phyloP scores from a whole-genome alignment of 2,329 filamentous ascomycete genomes.

The Sarocladium oryzae region DNA sequence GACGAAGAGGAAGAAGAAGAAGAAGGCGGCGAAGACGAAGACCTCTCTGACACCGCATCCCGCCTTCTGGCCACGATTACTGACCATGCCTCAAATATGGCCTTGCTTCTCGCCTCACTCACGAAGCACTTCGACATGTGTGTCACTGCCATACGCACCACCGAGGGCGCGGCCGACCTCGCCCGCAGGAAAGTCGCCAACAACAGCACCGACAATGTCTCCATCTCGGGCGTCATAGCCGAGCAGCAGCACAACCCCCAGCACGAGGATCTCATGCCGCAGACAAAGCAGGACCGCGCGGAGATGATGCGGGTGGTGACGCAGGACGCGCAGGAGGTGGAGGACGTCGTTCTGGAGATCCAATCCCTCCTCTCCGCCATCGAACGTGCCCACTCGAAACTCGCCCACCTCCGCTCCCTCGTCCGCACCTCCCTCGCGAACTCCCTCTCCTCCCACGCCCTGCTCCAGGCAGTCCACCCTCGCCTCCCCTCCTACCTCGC shows the following conservation, averaged over 20 bases:
- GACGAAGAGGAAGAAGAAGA: constrained; percentile 20
- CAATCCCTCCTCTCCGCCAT: constrained; percentile 70
- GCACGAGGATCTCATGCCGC: constrained; percentile 53
- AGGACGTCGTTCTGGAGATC: constrained; percentile 64
- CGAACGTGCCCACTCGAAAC: constrained; percentile 60
- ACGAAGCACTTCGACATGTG: constrained; percentile 90
- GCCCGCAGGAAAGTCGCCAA: constrained; percentile 59
- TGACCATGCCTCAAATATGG: constrained; percentile 74
- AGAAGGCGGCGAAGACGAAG: constrained; percentile 13
- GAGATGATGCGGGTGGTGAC: constrained; percentile 80
- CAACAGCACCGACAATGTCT: constrained; percentile 40
- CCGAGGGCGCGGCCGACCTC: constrained; percentile 69
- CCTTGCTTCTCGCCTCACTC: constrained; percentile 69
- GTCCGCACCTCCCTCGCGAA: constrained; percentile 42
- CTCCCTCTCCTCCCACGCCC: constrained; percentile 56
- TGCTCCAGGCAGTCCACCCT: constrained; percentile 61
- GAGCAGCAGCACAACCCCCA: constrained; percentile 41
- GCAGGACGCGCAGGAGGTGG: constrained; percentile 61
- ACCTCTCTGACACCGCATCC: constrained; percentile 36
- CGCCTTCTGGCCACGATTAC: constrained; percentile 56
- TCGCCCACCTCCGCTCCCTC: constrained; percentile 57
- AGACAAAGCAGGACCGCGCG: constrained; percentile 66
- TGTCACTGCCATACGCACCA: constrained; percentile 83
- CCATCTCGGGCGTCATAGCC: constrained; percentile 61
- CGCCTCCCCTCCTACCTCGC: constrained; percentile 60